These are phyloP conservation scores for Sphagnum fallax DNA, from an alignment of 228 moss, liverwort and hornwort species.

Conservation along the genomic window DNA sequence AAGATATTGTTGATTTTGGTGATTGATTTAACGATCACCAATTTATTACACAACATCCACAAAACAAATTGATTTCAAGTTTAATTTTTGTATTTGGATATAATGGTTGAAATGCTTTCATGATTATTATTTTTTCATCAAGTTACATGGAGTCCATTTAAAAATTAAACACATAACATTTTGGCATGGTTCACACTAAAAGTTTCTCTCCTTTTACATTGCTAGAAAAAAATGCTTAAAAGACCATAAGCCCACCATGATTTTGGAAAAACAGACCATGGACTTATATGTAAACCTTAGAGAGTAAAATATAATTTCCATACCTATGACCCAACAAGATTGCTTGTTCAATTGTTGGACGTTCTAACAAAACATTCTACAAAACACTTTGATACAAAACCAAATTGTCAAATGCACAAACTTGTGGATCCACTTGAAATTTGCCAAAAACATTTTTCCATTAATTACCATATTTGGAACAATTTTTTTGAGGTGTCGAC, in stretches of 20 bases:
- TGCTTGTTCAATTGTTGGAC: background rate
- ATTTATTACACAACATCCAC: no score
- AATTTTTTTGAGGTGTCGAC: slow-evolving; percentile 9
- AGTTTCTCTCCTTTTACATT: no score
- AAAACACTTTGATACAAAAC: slow-evolving; percentile 17
- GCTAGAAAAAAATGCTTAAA: no score
- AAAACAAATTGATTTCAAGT: no score
- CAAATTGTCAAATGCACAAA: slow-evolving; percentile 3
- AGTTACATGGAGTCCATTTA: no score
- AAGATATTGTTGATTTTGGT: background rate
- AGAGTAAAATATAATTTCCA: background rate
- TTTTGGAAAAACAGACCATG: background rate
- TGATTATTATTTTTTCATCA: no score
- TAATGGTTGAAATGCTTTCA: no score
- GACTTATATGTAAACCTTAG: background rate
- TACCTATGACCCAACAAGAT: slow-evolving; percentile 8
- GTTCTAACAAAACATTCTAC: slow-evolving; percentile 5
- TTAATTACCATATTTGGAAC: slow-evolving; percentile 3
- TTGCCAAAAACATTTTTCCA: slow-evolving; percentile 16
- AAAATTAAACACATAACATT: no score
- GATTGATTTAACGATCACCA: no score
- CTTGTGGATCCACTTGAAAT: slow-evolving; percentile 10
- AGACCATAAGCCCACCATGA: no score
- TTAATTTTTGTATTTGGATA: no score
- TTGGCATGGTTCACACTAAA: no score